phyloP scores from a whole-genome alignment of 164 flowering plant species.

The Taxillus chinensis region DNA sequence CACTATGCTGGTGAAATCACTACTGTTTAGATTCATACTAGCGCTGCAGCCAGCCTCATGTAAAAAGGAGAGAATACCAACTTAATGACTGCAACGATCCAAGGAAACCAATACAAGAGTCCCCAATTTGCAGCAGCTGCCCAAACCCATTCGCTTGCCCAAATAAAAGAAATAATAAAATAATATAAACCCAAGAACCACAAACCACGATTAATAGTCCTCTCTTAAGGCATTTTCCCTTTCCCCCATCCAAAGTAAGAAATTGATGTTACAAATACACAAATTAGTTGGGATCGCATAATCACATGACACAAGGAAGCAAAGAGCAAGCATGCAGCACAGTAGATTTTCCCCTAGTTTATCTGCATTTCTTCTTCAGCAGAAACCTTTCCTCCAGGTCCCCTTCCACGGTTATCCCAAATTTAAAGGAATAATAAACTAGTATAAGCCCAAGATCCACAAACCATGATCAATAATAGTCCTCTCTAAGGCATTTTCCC shows the following conservation, averaged over 20 bases:
- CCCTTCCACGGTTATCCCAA: conserved; percentile 1
- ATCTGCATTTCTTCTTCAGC: conserved; percentile 56
- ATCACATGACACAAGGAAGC: neutral
- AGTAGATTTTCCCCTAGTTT: conserved; percentile 16
- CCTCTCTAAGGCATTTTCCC: conserved; percentile 4
- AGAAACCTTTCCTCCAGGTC: conserved; percentile 31
- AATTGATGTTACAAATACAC: conserved; percentile 12
- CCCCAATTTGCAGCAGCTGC: too few species aligned
- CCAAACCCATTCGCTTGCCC: neutral
- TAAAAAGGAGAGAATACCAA: conserved; percentile 4
- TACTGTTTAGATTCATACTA: conserved; percentile 3
- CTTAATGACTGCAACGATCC: conserved; percentile 7
- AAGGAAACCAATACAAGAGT: conserved; percentile 4
- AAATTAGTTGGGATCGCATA: conserved; percentile 5
- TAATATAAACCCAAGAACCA: neutral
- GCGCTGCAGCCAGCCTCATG: conserved; percentile 11
- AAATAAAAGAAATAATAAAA: conserved; percentile 11
- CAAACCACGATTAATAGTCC: conserved; percentile 13
- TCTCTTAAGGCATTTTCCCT: conserved; percentile 1
- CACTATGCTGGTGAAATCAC: conserved; percentile 6
- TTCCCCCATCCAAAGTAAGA: conserved; percentile 8
- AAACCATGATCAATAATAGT: conserved; percentile 14
- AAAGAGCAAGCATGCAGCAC: neutral
- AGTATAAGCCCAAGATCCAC: conserved; percentile 17
- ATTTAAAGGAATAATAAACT: conserved; percentile 11